phyloP scores from a whole-genome alignment of 2,329 filamentous ascomycete genomes.

The Epichloe scottii region DNA sequence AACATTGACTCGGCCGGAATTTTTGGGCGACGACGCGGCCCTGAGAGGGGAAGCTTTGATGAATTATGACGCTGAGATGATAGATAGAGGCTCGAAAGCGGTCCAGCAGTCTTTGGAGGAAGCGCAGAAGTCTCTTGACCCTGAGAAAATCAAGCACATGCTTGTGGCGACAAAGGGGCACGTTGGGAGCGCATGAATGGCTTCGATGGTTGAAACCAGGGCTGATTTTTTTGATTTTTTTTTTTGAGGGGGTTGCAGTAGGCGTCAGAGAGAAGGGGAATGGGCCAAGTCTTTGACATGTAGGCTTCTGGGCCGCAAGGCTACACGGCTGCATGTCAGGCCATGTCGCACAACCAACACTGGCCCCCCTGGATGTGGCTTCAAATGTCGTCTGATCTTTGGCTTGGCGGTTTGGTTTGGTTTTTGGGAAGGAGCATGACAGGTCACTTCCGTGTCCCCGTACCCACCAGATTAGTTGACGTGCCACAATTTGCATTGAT shows the following conservation, averaged over 20 bases:
- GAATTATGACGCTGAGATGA: slow-evolving; percentile 20
- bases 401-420: too few relatives aligned
- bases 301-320: background rate
- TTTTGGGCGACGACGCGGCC: slow-evolving; percentile 3
- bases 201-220: background rate
- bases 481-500: background rate
- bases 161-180: slow-evolving; percentile 20
- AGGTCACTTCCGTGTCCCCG: background rate
- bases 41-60: slow-evolving; percentile 12
- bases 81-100: slow-evolving; percentile 20
- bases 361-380: too few relatives aligned
- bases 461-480: background rate
- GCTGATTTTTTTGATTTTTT: background rate
- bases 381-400: too few relatives aligned
- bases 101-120: slow-evolving; percentile 22
- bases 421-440: background rate
- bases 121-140: slow-evolving; percentile 18
- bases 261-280: background rate
- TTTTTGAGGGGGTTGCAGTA: background rate
- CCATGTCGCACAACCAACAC: background rate
- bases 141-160: slow-evolving; percentile 18
- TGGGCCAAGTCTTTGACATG: background rate
- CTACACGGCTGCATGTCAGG: background rate
- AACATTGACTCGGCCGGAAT: slow-evolving; percentile 14
- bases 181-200: slow-evolving; percentile 6